Evolutionary conservation across 768 basidiomycete species (phyloP), one percentile per base, ranked within the genome.

Genomic region (Lactifluus subvellereus): DNA sequence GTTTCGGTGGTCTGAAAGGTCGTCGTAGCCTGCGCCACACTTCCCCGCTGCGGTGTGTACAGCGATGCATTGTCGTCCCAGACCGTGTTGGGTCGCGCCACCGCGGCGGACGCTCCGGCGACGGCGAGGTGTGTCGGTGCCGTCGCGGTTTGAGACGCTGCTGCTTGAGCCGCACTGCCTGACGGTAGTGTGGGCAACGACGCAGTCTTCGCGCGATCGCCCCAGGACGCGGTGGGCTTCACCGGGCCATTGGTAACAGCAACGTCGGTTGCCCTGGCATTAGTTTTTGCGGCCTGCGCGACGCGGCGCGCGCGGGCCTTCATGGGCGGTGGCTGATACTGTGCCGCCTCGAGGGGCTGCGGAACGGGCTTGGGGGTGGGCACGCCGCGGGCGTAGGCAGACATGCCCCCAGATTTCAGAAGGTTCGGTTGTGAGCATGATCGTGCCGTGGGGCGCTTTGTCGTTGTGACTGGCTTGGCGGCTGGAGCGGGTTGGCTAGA

Each of bases 281-380:
- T 48, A 35, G 45, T 33, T 20, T 47, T 57, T 48, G 47, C 47
- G 14, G 56, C 43, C 45, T 37, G 33, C 5, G 56, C 56, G 1
- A 11, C 45, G 20, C 56, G 56, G 32, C 56, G 56, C 6, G 56
- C 45, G 8, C 56, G 56, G 14, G 56, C 56, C 20, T 57, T 57
- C 20, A 48, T 10, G 14, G 56, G 45, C 13, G 56, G 56, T 47
- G 56, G 45, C 20, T 57, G 56, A 48, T 57, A 47, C 33, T 33
- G 45, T 9, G 43, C 45, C 13, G 56, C 56, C 14, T 57, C 56
- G 33, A 57, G 45, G 5, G 56, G 56, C 27, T 57, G 56, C 13
- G 56, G 56, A 22, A 57, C 56, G 22, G 56, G 13, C 14, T 48
- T 57, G n/a, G 45, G 56, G 20, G 20, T 47, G 43, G 56, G 56